Conservation (phyloP, 768 basidiomycete species). For the Galerina marginata region DNA sequence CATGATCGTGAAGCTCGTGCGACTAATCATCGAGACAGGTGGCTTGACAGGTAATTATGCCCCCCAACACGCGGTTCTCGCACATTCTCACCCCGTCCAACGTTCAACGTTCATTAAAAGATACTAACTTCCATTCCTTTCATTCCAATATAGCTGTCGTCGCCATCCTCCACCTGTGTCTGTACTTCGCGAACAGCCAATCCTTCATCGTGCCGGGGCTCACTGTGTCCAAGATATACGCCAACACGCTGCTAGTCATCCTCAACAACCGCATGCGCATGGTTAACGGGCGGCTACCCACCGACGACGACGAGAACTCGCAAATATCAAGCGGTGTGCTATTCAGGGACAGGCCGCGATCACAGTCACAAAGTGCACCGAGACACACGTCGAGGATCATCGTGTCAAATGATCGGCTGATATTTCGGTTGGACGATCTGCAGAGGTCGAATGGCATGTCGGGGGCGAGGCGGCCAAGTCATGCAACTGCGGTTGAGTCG, state of each 20-base stretch:
- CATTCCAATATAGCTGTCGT: conserved; percentile 21
- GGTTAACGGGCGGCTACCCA: conserved; percentile 1
- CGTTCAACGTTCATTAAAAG: neutral
- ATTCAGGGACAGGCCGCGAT: neutral
- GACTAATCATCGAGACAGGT: conserved; percentile 36
- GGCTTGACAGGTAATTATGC: conserved; percentile 30
- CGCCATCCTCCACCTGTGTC: conserved; percentile 31
- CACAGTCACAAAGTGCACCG: neutral
- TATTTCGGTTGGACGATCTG: conserved; percentile 17
- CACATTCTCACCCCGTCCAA: neutral
- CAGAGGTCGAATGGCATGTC: conserved; percentile 5
- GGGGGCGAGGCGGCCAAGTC: neutral
- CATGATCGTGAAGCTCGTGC: conserved; percentile 33
- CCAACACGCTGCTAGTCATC: conserved; percentile 35
- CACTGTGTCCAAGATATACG: conserved; percentile 34
- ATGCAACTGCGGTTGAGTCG: neutral
- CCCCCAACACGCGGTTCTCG: neutral
- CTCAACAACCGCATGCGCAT: conserved; percentile 32
- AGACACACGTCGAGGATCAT: conserved; percentile 16
- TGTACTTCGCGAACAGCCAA: conserved; percentile 29
- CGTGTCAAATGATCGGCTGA: conserved; percentile 17
- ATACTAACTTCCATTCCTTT: neutral
- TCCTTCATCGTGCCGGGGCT: conserved; percentile 32
- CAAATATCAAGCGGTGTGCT: neutral
- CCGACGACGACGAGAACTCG: conserved; percentile 4